Base-by-base conservation (phyloP, 305 asterid species). In the Fraxinus sp. region DNA sequence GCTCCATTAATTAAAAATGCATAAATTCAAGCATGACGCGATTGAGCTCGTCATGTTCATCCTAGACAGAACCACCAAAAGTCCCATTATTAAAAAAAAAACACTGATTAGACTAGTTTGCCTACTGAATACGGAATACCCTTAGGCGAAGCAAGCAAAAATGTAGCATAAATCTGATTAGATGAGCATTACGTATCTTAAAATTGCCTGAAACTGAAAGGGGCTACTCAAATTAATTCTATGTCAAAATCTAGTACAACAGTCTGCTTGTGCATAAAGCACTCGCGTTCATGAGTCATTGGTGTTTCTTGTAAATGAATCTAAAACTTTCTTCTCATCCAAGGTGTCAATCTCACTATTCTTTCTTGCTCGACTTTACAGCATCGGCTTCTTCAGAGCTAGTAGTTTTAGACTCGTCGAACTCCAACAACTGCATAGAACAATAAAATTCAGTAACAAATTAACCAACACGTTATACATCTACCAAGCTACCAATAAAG, bases 321-420 rank as follows among this genome's bases (percentile, higher is more conserved):
- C 52, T 16, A 9, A 73, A 39, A n/a, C 16, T 5, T 68, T 73
- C 78, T 62, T 16, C 79, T 71, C 32, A 1, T 28, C 36, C n/a
- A 10, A 74, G 55, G 28, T 13, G 28, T 28, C 80, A 13, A 55
- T 46, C 46, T 85, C 87, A 93, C 74, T 91, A 91, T 49, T 79
- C 85, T 88, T 94, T 92, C 88, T 92, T 91, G 90, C 82, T 88
- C 44, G 85, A 81, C 39, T 82, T 86, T 32, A 70, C 24, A 70
- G 57, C 89, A 7, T 84, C 88, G 0, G 79, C 79, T 66, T 76
- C 93, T 85, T 87, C 88, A 13, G 88, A 64, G 78, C 83, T 81
- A 39, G 79, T 62, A 33, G 89, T 76, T 84, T 94, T 91, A 2
- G 98, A 89, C 86, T 94, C 98, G 5, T 94, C 93, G n/a, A 94